phyloP scores from a whole-genome alignment of 2,329 filamentous ascomycete species.

The Sclerotinia borealis region DNA sequence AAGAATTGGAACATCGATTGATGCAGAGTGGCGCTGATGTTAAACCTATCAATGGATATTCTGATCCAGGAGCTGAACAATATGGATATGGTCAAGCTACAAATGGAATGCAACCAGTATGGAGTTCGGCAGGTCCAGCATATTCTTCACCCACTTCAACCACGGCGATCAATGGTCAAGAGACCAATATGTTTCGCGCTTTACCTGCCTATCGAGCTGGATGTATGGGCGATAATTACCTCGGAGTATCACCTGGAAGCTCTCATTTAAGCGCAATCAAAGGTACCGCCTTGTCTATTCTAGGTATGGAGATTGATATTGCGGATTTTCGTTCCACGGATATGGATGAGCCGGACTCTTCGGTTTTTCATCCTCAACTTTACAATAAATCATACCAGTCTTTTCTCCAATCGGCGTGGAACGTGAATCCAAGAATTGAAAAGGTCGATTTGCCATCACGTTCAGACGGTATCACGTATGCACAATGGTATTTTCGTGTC shows the following conservation, averaged over 20 bases:
- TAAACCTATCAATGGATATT: constrained; percentile 30
- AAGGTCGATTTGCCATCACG: constrained; percentile 56
- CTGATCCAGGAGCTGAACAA: constrained; percentile 13
- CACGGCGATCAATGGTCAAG: constrained; percentile 10
- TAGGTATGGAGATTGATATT: constrained; percentile 75
- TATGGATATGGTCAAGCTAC: constrained; percentile 9
- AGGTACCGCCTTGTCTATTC: constrained; percentile 69
- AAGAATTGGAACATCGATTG: constrained; percentile 62
- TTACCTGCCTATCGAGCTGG: constrained; percentile 25
- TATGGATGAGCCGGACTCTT: constrained; percentile 51
- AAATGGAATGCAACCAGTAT: constrained; percentile 14
- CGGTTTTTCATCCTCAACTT: constrained; percentile 39
- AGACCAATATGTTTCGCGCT: constrained; percentile 24
- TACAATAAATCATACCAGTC: constrained; percentile 70
- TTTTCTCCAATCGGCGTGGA: constrained; percentile 60
- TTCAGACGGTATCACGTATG: constrained; percentile 60
- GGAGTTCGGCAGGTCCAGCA: constrained; percentile 15
- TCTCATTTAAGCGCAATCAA: constrained; percentile 66
- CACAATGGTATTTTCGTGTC: constrained; percentile 69
- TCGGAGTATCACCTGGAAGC: constrained; percentile 55
- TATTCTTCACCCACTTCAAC: constrained; percentile 11
- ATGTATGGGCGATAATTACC: constrained; percentile 54
- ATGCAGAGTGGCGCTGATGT: constrained; percentile 55
- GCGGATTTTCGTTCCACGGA: constrained; percentile 64
- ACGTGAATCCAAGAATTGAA: constrained; percentile 50